These are phyloP conservation scores for Malus sylvestris DNA, from an alignment of 306 rosid genomes.

Conservation along the genomic window DNA sequence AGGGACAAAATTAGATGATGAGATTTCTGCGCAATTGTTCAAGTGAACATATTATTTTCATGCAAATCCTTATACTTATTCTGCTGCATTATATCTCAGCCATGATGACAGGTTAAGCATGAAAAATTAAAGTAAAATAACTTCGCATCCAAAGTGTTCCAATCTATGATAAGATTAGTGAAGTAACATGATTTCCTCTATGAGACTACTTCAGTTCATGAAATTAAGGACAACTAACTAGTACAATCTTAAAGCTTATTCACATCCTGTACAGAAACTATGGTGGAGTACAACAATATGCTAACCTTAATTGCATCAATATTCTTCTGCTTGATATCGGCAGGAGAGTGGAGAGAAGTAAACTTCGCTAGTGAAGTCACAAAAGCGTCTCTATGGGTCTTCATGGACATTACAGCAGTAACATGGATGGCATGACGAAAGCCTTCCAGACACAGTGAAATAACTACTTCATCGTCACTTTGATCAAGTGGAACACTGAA, in stretches of 20 bases:
- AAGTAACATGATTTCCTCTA: neutral
- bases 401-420: constrained; percentile 94
- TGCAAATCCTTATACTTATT: neutral
- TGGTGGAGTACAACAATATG: constrained; percentile 17
- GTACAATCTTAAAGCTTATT: neutral
- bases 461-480: constrained; percentile 86
- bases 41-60: neutral
- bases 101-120: neutral
- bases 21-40: neutral
- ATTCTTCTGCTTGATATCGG: constrained; percentile 94
- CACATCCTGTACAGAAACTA: neutral
- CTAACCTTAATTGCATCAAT: constrained; percentile 93
- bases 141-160: neutral
- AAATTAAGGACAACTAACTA: neutral
- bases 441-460: constrained; percentile 90
- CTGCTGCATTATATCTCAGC: neutral
- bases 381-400: constrained; percentile 97
- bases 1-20: neutral
- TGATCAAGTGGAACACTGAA: constrained; percentile 99
- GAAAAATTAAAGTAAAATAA: neutral
- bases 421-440: constrained; percentile 87
- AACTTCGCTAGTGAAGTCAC: constrained; percentile 97
- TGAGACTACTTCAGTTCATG: neutral
- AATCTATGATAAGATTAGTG: neutral
- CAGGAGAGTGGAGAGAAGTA: constrained; percentile 92